Evolutionary conservation across 2,329 filamentous ascomycete genomes (phyloP).

Genomic region (Aspergillus candidus): DNA sequence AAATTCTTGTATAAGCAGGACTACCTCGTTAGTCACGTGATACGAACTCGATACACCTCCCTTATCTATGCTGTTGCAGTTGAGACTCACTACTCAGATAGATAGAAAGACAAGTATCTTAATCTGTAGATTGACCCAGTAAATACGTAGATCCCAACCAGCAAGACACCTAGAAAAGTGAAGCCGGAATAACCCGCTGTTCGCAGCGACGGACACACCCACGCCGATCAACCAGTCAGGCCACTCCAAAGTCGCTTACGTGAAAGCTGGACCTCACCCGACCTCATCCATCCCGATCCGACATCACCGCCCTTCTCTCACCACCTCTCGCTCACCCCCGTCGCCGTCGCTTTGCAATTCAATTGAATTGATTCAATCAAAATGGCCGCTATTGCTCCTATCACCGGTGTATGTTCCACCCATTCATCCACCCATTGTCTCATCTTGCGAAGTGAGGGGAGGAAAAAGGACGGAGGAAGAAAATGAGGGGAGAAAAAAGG

Average conservation of each 20-base stretch:
- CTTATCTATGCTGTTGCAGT: too few species aligned
- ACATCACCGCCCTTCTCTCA: slow-evolving; percentile 21
- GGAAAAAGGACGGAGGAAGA: too few species aligned
- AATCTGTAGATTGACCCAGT: neutral
- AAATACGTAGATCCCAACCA: neutral
- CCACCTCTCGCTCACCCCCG: slow-evolving; percentile 17
- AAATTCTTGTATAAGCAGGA: too few species aligned
- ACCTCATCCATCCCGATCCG: slow-evolving; percentile 13
- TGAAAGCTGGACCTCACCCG: slow-evolving; percentile 28
- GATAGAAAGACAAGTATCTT: too few species aligned
- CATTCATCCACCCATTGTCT: slow-evolving; percentile 10
- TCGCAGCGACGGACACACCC: too few species aligned
- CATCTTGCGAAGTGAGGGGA: too few species aligned
- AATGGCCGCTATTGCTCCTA: slow-evolving; percentile 42
- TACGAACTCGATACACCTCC: too few species aligned
- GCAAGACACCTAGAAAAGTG: neutral
- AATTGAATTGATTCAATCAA: slow-evolving; percentile 12
- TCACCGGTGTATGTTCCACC: slow-evolving; percentile 42
- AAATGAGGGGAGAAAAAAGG: too few species aligned
- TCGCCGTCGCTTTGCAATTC: slow-evolving; percentile 7
- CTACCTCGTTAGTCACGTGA: too few species aligned
- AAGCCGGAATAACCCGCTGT: too few species aligned
- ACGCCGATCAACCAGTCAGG: slow-evolving; percentile 23
- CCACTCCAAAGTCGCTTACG: slow-evolving; percentile 32
- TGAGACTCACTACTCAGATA: too few species aligned